These are phyloP conservation scores for Sclerotinia minor DNA, from an alignment of 2,329 filamentous ascomycete species.

Conservation along the genomic window DNA sequence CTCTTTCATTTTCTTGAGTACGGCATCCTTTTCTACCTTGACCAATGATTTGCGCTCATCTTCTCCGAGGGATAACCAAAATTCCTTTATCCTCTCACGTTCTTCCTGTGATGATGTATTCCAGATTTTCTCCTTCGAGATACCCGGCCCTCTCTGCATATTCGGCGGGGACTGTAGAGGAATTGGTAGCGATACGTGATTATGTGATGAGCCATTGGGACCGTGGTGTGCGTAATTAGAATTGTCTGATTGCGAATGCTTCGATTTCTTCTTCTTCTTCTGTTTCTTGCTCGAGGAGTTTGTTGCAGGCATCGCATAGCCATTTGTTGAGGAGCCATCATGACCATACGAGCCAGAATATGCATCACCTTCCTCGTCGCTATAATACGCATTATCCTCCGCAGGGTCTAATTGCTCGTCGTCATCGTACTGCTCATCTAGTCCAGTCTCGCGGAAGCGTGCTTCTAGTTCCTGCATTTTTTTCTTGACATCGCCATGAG, in stretches of 20 bases:
- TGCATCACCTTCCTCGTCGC: constrained; percentile 51
- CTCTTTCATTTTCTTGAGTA: constrained; percentile 99
- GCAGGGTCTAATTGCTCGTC: constrained; percentile 46
- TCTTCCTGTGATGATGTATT: constrained; percentile 94
- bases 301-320: constrained; percentile 36
- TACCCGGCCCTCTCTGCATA: constrained; percentile 43
- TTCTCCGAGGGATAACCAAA: constrained; percentile 93
- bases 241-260: constrained; percentile 32
- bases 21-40: constrained; percentile 98
- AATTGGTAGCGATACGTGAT: constrained; percentile 40
- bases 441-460: constrained; percentile 36
- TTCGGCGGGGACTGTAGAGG: constrained; percentile 44
- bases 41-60: constrained; percentile 93
- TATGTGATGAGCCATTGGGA: constrained; percentile 38
- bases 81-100: constrained; percentile 95
- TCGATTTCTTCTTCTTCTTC: constrained; percentile 46
- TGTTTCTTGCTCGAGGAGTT: constrained; percentile 41
- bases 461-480: constrained; percentile 38
- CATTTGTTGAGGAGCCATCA: constrained; percentile 40
- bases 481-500: constrained; percentile 29
- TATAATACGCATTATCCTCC: constrained; percentile 57
- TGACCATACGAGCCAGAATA: constrained; percentile 42
- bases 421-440: constrained; percentile 36
- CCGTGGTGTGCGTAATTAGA: constrained; percentile 31
- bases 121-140: constrained; percentile 81